Base-by-base conservation (phyloP, 352 stramenopile species). In the Elongisporangium undulatum region DNA sequence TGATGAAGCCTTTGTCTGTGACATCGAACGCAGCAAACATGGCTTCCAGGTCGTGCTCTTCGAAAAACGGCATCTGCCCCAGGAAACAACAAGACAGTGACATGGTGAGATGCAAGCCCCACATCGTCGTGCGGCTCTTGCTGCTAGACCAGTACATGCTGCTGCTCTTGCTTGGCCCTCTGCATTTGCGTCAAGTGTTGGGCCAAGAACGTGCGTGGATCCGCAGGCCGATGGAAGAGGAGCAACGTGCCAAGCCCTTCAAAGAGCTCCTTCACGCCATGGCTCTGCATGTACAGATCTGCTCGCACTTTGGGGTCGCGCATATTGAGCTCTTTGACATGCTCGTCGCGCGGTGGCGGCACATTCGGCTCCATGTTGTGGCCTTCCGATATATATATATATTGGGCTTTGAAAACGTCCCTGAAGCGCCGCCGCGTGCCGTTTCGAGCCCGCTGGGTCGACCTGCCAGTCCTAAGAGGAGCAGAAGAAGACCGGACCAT, bases 1-100 rank as follows among this genome's bases (percentile, higher is more conserved):
- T 84, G 61, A 92, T 84, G 41, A 68, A 77, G 3, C 83, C 83
- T 52, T 75, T 77, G 0, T 82, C 81, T n/a, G 81, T 90, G 24
- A 87, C 68, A 49, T 92, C 83, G 23, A 92, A 92, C 8, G 82
- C 80, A 23, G 68, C 63, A 38, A 92, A 92, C 80, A 90, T 90
- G 1, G 81, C 80, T 19, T 86, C 71, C 10, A 92, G 55, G 63
- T 90, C 83, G 13, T 79, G 67, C 19, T 92, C 83, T 16, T 85
- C 76, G 50, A 92, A 90, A 67, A 90, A 90, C 12, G 75, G 70
- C 1, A 84, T 56, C 82, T 91, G 62, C 0, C 4, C 23, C 13
- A n/a, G n/a, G n/a, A 49, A 53, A 6, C 15, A 55, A 29, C 19
- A 52, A 8, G 19, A 24, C 3, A 39, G 2, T 48, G 4, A 19